Base-by-base conservation (phyloP, 805 yeast genomes). In the Yamadazyma endophytica region DNA sequence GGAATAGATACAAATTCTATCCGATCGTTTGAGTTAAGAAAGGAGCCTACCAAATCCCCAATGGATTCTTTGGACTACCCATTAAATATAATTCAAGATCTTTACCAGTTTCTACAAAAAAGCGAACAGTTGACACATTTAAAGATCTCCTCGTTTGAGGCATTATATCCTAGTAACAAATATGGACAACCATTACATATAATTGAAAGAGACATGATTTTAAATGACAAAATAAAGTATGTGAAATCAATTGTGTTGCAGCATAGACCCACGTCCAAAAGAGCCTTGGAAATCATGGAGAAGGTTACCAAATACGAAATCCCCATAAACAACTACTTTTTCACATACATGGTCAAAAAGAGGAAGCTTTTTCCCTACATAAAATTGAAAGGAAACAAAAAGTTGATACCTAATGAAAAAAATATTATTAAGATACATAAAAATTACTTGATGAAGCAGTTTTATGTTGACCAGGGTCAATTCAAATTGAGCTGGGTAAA, bases 161-260 rank as follows among this genome's bases (percentile, higher is more conserved):
- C 53, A 4, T 21, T 50, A 2, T 61, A 56, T 29, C 53, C 56
- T 16, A 47, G 63, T 3, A 50, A 49, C 23, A 39, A 55, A 19
- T 49, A 40, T 27, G 69, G 62, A 1, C 32, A 42, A 5, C 68
- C 70, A 1, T 32, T 50, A 3, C 54, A 60, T 32, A 49, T 54
- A 9, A 42, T 46, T 3, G 40, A 41, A 14, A 34, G 61, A 23
- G 59, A 63, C 32, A 37, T 43, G 20, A 35, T 47, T n/a, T 42
- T 63, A 15, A 43, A 43, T 15, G 34, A 35, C 14, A 49, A 53
- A 21, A 38, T 64, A 7, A 49, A 43, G 7, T 30, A 47, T 9
- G 38, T 55, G 2, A 58, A 56, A 33, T 20, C 26, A 6, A 23
- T 56, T 4, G 26, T 58, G 9, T 14, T 28, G 9, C 23, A 31